phyloP scores from a whole-genome alignment of 2,329 filamentous ascomycete species.

The Graphilbum ipis-grandicollis region DNA sequence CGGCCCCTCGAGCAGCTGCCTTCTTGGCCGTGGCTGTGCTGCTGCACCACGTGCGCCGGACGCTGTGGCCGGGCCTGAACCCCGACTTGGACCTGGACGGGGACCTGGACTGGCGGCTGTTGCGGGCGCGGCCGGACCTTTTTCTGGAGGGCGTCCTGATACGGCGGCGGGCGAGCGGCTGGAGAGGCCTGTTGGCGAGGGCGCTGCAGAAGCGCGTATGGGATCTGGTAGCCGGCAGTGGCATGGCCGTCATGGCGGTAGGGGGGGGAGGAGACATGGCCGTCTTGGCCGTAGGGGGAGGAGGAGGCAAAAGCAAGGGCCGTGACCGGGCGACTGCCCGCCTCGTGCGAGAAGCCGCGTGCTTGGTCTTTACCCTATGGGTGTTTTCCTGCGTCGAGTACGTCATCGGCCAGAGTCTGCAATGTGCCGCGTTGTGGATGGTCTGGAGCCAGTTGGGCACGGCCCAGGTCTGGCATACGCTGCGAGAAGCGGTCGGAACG shows the following conservation, averaged over 20 bases:
- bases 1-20: constrained; percentile 10
- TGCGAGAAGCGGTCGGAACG: too few species aligned
- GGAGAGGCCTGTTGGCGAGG: constrained; percentile 3
- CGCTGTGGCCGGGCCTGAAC: constrained; percentile 15
- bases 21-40: constrained; percentile 18
- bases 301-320: neutral
- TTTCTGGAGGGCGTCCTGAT: constrained; percentile 13
- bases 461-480: too few species aligned
- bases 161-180: too few species aligned
- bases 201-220: constrained; percentile 7
- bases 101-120: constrained; percentile 17
- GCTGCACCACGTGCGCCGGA: constrained; percentile 20
- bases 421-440: constrained; percentile 4
- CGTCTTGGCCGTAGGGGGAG: too few species aligned
- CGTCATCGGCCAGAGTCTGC: constrained; percentile 13
- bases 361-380: constrained; percentile 11
- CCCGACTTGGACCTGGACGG: constrained; percentile 15
- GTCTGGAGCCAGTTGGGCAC: neutral
- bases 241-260: constrained; percentile 1
- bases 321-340: neutral
- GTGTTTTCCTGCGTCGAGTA: constrained; percentile 14
- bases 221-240: constrained; percentile 6
- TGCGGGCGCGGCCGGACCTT: constrained; percentile 14
- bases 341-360: neutral
- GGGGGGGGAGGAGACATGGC: neutral